Percentiles rank a stretch among this genome's conserved stretches.
phyloP scores from a whole-genome alignment of 352 stramenopile genomes.

The Pythium biforme region DNA sequence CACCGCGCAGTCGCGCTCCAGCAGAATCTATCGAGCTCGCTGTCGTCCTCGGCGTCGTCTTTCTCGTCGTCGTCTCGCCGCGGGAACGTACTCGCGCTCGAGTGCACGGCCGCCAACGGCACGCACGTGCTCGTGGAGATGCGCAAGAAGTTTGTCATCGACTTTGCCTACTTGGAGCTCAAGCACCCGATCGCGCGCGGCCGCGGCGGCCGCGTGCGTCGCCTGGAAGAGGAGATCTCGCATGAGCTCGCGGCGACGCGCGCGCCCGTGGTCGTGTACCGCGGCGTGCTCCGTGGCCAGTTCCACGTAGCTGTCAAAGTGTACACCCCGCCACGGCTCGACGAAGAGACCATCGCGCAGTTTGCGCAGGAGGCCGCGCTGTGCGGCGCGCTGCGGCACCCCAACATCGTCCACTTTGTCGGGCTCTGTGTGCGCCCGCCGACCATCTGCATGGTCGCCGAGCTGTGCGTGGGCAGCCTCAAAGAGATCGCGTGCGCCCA shows the following conservation, averaged over 20 bases:
- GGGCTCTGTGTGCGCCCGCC: conserved; percentile 74
- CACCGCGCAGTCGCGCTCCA: conserved; percentile 54
- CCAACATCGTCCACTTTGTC: conserved; percentile 79
- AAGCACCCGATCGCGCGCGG: conserved; percentile 17
- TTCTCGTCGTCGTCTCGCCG: conserved; percentile 28
- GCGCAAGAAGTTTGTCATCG: conserved; percentile 59
- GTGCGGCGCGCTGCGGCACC: conserved; percentile 60
- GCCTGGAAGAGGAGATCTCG: too few relatives aligned
- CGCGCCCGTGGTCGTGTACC: conserved; percentile 37
- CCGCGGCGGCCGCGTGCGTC: not conserved
- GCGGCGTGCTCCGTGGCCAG: conserved; percentile 45
- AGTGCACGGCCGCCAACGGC: conserved; percentile 27
- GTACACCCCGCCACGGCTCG: conserved; percentile 63
- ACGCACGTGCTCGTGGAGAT: conserved; percentile 65
- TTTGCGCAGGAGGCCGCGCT: conserved; percentile 79
- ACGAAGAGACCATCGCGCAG: conserved; percentile 57
- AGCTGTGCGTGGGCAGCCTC: conserved; percentile 56
- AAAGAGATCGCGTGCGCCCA: conserved; percentile 41
- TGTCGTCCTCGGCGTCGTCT: conserved; percentile 27
- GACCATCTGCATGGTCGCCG: conserved; percentile 43
- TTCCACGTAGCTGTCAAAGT: conserved; percentile 62
- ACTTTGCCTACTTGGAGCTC: conserved; percentile 65
- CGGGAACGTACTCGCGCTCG: conserved; percentile 10
- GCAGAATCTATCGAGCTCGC: conserved; percentile 13
- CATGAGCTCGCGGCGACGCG: too few relatives aligned